Evolutionary conservation across 2,329 filamentous ascomycete species (phyloP), one percentile per base, ranked within the genome.

Genomic region (Arthroderma sp.): DNA sequence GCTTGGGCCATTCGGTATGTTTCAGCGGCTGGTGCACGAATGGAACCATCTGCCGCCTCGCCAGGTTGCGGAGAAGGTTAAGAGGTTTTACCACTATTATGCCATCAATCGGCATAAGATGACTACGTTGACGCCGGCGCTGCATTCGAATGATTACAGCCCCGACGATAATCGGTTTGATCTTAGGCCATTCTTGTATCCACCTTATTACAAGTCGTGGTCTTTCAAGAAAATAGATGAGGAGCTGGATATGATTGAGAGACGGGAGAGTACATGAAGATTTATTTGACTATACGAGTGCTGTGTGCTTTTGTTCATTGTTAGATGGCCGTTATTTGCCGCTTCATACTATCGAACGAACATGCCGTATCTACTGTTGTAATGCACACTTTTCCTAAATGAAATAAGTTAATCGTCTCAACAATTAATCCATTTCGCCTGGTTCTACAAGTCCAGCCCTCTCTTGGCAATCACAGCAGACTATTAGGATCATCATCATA

Each of bases 41-140:
- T 73, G 72, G 72, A 49, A 49, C 22, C 36, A 41, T 8, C 41
- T 50, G 15, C 39, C 40, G 15, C 63, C 65, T 5, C 50, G 60
- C 1, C 56, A 70, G 46, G 58, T 68, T 3, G 61, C 62, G 1
- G 58, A 57, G 31, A 70, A 69, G 50, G 63, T 67, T 6, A 61
- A 63, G 49, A 50, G 58, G 1, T 45, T 40, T 29, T 60, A 58
- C 45, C 47, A 52, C 33, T 57, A 50, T 43, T 52, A 50, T 54
- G 68, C 70, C 1, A 73, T 79, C 52, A 80, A 80, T 53, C 62
- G 78, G 10, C 77, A 81, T 58, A 81, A 81, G 60, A 70, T 72
- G 56, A 77, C 73, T 1, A 69, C 72, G 4, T 60, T 77, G 47
- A 78, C 75, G 1, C 74, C 74, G 0, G 65, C 69, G 0, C 60